Evolutionary conservation across 495 filamentous ascomycete species (phyloP), one percentile per base, ranked within the genome.

Genomic region (Penicillium soppii): DNA sequence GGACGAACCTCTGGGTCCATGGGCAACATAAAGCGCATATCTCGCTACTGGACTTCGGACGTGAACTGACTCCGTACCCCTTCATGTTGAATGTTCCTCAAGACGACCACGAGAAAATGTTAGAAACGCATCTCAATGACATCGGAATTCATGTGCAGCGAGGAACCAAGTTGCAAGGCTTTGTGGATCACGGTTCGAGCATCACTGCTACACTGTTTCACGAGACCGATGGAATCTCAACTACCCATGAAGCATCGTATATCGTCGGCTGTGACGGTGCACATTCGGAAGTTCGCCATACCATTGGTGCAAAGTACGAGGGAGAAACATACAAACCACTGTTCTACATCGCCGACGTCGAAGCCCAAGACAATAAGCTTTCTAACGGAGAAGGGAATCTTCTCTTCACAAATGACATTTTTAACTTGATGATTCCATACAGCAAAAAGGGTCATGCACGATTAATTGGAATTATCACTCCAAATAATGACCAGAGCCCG

Each of bases 231-330:
- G 50, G 58, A 1, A 41, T 15, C 20, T 62, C 67, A 15, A 46
- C 27, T n/a, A 56, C 42, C 4, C 63, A 50, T 39, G 59, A 67
- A 17, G 66, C 68, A 3, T 22, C 57, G 0, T 73, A 61, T 19
- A 60, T 73, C 33, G 63, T 66, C 21, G 70, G 70, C 3, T 73
- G 70, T 25, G 70, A 73, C 35, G 68, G 70, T 2, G 63, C 65
- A 2, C 63, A 67, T 51, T 71, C 67, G 0, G 48, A 47, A 4
- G 70, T 73, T 10, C 63, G 70, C 29, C 65, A 53, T 47, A 21
- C 12, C 0, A 57, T 54, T 15, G 62, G 43, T 1, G 63, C 67
- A 27, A 57, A 61, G 13, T 70, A 62, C 36, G 58, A 65, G 13
- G 70, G 70, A 0, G 70, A 55, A 1, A 63, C 62, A 0, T 73